Base-by-base conservation (phyloP, 2,329 filamentous ascomycete species). In the Diaporthe ilicicola region DNA sequence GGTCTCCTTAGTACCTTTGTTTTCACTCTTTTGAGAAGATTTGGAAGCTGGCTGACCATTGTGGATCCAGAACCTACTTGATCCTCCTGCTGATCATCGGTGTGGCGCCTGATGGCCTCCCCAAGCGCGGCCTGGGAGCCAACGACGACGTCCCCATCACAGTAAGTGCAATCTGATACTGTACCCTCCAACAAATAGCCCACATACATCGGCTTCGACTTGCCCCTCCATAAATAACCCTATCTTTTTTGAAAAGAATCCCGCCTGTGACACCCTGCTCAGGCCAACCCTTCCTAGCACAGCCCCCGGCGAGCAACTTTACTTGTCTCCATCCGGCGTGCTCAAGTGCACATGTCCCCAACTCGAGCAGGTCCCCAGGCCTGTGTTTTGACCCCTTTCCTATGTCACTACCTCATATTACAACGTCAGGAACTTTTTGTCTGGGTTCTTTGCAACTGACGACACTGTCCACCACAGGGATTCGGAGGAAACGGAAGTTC, bases 81-180 rank as follows among this genome's bases (percentile, higher is more conserved):
- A 9, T 48, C 48, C 22, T 34, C 46, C 44, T 68, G 19, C 34
- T 72, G 7, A 42, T 56, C 56, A 42, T 34, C 51, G 15, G 32
- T 7, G 56, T 59, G n/a, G 37, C 59, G 59, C 29, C 53, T 48
- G 44, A 53, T 53, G 50, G 29, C n/a, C 13, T 44, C 22, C 69
- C 74, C 34, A 76, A 76, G 70, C 74, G 75, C 5, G 74, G 75
- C 22, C 61, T 76, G 1, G 73, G 64, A 24, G 70, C 68, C 27
- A 76, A 76, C 48, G 74, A 76, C n/a, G 74, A 73, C 19, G 55
- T 76, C 17, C 69, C 67, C 27, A 74, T 75, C 74, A 34, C 46
- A 32, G 70, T 53, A 56, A 19, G 64, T 56, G 19, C n/a, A 17
- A 19, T n/a, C 22, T 67, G 10, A 7, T 32, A 10, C 50, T 17